A percentile compares a stretch with the other conserved stretches of the same genome.
These are phyloP conservation scores for Malania oleifera DNA, from an alignment of 164 flowering plant genomes.

Conservation along the genomic window DNA sequence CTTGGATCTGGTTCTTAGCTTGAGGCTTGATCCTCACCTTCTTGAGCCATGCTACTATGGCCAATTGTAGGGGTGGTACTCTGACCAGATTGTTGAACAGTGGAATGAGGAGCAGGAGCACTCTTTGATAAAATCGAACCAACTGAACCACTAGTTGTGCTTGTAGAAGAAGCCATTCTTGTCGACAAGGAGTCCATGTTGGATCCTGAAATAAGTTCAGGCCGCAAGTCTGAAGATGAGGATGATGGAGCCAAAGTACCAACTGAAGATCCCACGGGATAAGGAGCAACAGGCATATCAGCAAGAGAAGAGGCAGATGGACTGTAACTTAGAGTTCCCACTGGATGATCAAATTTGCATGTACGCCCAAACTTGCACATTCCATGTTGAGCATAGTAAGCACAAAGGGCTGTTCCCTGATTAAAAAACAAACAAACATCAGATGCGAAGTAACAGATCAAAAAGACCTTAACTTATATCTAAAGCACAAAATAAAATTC, in stretches of 20 bases:
- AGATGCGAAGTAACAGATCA: neutral
- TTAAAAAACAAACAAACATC: conserved; percentile 11
- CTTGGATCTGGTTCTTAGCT: conserved; percentile 23
- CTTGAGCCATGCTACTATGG: conserved; percentile 26
- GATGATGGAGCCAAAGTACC: conserved; percentile 86
- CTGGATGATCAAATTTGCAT: conserved; percentile 86
- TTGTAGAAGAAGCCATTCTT: conserved; percentile 50
- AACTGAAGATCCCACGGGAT: conserved; percentile 71
- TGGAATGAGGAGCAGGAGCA: conserved; percentile 35
- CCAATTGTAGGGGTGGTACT: conserved; percentile 35
- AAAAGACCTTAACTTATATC: neutral
- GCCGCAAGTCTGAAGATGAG: conserved; percentile 73
- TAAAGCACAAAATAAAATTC: neutral
- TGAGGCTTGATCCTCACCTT: conserved; percentile 29
- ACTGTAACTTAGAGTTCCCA: conserved; percentile 69
- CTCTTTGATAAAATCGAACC: conserved; percentile 56
- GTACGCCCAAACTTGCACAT: conserved; percentile 82
- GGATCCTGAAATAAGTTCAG: conserved; percentile 48
- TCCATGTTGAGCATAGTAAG: conserved; percentile 70
- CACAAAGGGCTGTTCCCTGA: conserved; percentile 76
- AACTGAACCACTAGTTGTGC: conserved; percentile 49
- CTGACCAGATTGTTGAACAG: conserved; percentile 35
- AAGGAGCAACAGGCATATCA: conserved; percentile 95
- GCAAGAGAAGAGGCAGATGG: conserved; percentile 95
- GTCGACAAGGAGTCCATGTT: conserved; percentile 40